These are phyloP conservation scores for Stenogyne calaminthoides DNA, from an alignment of 305 asterid genomes.

Conservation along the genomic window DNA sequence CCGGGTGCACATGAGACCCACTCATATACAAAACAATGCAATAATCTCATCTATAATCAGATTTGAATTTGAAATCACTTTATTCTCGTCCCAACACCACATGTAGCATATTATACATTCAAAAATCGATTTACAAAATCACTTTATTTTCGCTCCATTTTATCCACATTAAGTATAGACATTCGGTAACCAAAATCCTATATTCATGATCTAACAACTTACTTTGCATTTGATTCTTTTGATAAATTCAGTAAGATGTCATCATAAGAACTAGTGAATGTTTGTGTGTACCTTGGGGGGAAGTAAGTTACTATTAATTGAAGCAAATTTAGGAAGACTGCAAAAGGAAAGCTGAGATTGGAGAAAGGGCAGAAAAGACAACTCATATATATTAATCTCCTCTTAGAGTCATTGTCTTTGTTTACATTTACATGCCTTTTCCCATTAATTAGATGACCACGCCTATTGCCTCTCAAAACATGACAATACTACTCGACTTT, in stretches of 20 bases:
- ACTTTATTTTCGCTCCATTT: background rate
- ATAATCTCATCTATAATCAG: background rate
- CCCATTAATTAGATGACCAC: background rate
- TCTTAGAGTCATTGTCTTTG: conserved; percentile 8
- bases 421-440: too few species aligned
- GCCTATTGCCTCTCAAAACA: background rate
- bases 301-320: background rate
- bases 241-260: background rate
- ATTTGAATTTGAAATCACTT: background rate
- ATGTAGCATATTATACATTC: background rate
- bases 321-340: conserved; percentile 26
- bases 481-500: background rate
- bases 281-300: conserved; percentile 9
- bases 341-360: background rate
- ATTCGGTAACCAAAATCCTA: background rate
- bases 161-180: background rate
- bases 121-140: background rate
- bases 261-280: conserved; percentile 20
- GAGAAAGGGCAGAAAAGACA: conserved; percentile 29
- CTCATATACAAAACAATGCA: too few species aligned
- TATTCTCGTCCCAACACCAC: background rate
- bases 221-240: background rate
- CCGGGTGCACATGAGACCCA: too few species aligned
- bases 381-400: conserved; percentile 16
- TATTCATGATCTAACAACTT: background rate